Base-by-base conservation (phyloP, 2,329 filamentous ascomycete species). In the Fusarium papillatum region DNA sequence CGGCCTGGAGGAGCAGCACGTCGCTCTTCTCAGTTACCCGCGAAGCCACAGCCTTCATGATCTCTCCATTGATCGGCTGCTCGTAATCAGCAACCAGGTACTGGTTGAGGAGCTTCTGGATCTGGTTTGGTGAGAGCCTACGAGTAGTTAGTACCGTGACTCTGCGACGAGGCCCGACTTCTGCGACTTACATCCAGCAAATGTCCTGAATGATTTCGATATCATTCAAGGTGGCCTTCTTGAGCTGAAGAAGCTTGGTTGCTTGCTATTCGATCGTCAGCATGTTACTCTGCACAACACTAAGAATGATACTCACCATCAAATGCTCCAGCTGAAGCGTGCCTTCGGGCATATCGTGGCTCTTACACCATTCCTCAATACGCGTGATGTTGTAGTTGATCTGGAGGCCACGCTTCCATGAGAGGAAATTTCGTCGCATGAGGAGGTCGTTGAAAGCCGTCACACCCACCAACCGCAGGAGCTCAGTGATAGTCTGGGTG, bases 121-220 rank as follows among this genome's bases (percentile, higher is more conserved):
- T 99, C 85, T 99, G 97, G 86, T 98, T 98, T 64, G 97, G 97
- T 2, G 96, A 98, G 65, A 99, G 91, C 95, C 95, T 97, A 26
- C 14, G 13, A 39, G 59, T 22, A 68, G 75, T 76, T 50, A 79
- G 72, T 63, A 63, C 11, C 5, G 19, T 31, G 7, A 29, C 79
- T 11, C 38, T 2, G 14, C 5, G 19, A 14, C 7, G 17, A 7
- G 0, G 1, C 13, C 19, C 9, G 31, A 8, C 29, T 22, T 34
- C 26, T 53, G 41, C 11, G 17, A 91, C 95, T 92, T 87, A 97
- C 96, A 98, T 98, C 96, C 96, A 98, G 90, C 97, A 99, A 80
- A 99, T 99, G 84, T 99, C 97, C 87, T 99, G 97, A 81, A 99
- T 99, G 81, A 99, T 99, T 86, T 99, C 97, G 81, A 99, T 99